These are phyloP conservation scores for Danielia oregonensis DNA, from an alignment of 805 yeast genomes.

Conservation along the genomic window DNA sequence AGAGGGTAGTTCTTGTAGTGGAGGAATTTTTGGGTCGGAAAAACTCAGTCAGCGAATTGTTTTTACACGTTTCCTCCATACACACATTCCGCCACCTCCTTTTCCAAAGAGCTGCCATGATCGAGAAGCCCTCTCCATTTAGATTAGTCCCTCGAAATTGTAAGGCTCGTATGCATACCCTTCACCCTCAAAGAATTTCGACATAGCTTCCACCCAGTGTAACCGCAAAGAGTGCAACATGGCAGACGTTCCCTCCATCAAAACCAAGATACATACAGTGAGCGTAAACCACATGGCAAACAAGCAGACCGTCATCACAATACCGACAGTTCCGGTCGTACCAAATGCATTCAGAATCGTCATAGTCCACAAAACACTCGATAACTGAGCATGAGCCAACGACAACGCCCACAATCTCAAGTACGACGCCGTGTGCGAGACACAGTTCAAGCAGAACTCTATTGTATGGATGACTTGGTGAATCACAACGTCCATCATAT, in stretches of 20 bases:
- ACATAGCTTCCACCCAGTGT: conserved; percentile 84
- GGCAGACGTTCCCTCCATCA: conserved; percentile 85
- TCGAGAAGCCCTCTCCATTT: too few relatives aligned
- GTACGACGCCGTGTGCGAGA: conserved; percentile 76
- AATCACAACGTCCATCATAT: conserved; percentile 66
- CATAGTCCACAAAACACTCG: conserved; percentile 74
- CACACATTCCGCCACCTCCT: too few relatives aligned
- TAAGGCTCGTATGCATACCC: conserved; percentile 69
- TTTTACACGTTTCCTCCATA: too few relatives aligned
- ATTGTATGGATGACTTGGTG: conserved; percentile 80
- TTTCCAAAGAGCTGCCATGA: too few relatives aligned
- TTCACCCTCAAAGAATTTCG: conserved; percentile 75
- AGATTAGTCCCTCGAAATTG: conserved; percentile 39
- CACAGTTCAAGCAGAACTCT: conserved; percentile 76
- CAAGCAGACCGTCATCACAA: conserved; percentile 53
- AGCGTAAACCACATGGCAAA: conserved; percentile 75
- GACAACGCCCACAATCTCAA: conserved; percentile 77
- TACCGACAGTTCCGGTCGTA: conserved; percentile 50
- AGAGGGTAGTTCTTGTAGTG: too few relatives aligned
- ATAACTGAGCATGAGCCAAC: conserved; percentile 74
- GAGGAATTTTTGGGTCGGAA: too few relatives aligned
- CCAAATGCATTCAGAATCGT: conserved; percentile 64
- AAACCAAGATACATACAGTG: conserved; percentile 64
- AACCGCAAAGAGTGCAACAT: conserved; percentile 74
- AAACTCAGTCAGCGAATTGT: too few relatives aligned